These are phyloP conservation scores for Cantharellus anzutake DNA, from an alignment of 768 basidiomycete species.

Conservation along the genomic window DNA sequence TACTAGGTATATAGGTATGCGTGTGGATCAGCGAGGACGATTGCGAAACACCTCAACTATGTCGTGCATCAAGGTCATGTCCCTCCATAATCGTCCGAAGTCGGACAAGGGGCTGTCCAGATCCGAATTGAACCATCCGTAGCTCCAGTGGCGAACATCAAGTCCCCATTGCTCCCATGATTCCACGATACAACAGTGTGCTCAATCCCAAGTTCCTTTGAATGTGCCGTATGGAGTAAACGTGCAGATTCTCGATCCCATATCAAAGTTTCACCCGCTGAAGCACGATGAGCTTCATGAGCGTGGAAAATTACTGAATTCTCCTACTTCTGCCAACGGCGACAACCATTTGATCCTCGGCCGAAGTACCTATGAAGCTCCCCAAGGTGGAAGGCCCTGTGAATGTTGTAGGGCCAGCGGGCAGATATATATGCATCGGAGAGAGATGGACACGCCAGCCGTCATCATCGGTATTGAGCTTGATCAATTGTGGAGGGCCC, in stretches of 20 bases:
- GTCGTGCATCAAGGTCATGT: too few relatives aligned
- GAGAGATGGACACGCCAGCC: not conserved
- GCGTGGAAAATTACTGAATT: not conserved
- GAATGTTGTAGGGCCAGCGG: not conserved
- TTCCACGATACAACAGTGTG: conserved; percentile 73
- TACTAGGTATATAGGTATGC: too few relatives aligned
- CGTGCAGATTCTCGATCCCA: conserved; percentile 66
- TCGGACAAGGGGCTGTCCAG: conserved; percentile 25
- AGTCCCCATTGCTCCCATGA: conserved; percentile 31
- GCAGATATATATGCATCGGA: not conserved
- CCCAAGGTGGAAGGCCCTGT: not conserved
- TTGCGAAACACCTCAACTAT: too few relatives aligned
- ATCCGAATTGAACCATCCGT: conserved; percentile 60
- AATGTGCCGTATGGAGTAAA: conserved; percentile 47
- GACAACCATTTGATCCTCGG: not conserved
- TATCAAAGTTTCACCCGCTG: conserved; percentile 52
- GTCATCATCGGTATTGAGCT: not conserved
- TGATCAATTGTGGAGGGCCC: not conserved
- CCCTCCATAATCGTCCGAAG: too few relatives aligned
- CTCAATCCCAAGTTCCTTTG: conserved; percentile 39
- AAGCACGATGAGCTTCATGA: not conserved
- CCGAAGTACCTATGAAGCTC: not conserved
- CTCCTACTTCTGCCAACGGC: not conserved
- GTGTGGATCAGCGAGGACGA: too few relatives aligned
- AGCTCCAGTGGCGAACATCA: conserved; percentile 49